Conservation (phyloP, 805 yeast species). For the Candida boleticola region DNA sequence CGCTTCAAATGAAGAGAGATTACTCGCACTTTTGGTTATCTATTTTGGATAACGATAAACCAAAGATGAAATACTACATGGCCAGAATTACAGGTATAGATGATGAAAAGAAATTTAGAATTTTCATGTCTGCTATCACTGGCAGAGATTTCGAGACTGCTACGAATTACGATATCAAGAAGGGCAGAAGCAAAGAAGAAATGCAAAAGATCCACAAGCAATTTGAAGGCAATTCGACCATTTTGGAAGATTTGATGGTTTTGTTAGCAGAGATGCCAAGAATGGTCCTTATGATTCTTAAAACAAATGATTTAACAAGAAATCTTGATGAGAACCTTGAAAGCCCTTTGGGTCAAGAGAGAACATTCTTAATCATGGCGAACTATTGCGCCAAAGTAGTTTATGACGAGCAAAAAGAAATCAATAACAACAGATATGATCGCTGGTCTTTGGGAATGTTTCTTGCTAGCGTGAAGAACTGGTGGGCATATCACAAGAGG, state of each 20-base stretch:
- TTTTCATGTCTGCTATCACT: slow-evolving; percentile 91
- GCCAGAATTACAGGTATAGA: slow-evolving; percentile 72
- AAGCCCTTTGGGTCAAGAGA: slow-evolving; percentile 80
- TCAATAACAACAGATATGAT: slow-evolving; percentile 15
- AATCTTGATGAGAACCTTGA: slow-evolving; percentile 80
- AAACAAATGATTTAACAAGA: slow-evolving; percentile 92
- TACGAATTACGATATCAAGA: slow-evolving; percentile 55
- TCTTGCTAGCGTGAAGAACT: slow-evolving; percentile 16
- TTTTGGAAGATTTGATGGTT: slow-evolving; percentile 74
- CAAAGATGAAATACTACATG: slow-evolving; percentile 70
- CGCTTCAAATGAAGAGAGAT: slow-evolving; percentile 69
- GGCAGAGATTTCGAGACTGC: slow-evolving; percentile 88
- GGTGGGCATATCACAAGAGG: slow-evolving; percentile 35
- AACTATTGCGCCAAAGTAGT: slow-evolving; percentile 83
- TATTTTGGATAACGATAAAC: slow-evolving; percentile 65
- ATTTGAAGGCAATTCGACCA: slow-evolving; percentile 54
- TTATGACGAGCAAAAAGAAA: slow-evolving; percentile 61
- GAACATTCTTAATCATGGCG: slow-evolving; percentile 87
- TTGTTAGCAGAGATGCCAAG: slow-evolving; percentile 79
- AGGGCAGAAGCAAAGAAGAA: slow-evolving; percentile 59
- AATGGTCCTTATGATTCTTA: slow-evolving; percentile 78
- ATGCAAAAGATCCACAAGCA: slow-evolving; percentile 63
- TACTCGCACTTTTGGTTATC: slow-evolving; percentile 95
- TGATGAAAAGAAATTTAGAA: slow-evolving; percentile 70
- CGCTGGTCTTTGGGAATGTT: slow-evolving; percentile 21